Evolutionary conservation across 2,329 filamentous ascomycete species (phyloP), one percentile per base, ranked within the genome.

Genomic region (Pseudogymnoascus sp.): DNA sequence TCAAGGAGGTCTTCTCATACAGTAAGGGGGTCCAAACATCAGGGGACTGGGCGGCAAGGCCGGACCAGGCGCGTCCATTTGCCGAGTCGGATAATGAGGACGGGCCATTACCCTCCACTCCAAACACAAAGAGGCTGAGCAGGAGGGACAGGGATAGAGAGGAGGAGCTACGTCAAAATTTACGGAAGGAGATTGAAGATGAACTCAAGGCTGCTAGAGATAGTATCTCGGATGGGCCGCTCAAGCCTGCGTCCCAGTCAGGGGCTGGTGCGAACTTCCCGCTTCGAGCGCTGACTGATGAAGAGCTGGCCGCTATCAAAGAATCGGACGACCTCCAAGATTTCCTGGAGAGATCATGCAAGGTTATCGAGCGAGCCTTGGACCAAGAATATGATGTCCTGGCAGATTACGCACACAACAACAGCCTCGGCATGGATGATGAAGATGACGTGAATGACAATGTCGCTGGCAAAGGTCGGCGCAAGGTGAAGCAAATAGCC

Each of bases 311-410:
- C 67, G 94, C 93, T 5, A 92, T 97, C 26, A 94, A 91, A 23
- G 89, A 89, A 62, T 97, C 93, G 0, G 87, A 93, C 31, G 94
- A 97, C 60, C 99, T 99, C 72, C 82, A 94, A 65, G 91, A 96
- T 69, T 99, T 99, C 72, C 86, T 99, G 31, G 94, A 99, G 71
- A 85, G 91, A 69, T 97, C 93, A 21, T 96, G 91, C 63, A 99
- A 97, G 76, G 92, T 99, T 59, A 93, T 99, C 69, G 94, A 99
- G 77, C 86, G 94, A 70, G 93, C 94, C 4, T 78, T 99, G 66
- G 94, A 97, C 71, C 89, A 96, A 72, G 91, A 97, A 71, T 99
- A 97, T 74, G 94, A 99, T 73, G 91, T 99, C 65, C 80, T 99
- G 65, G 92, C 91, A 63, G 92, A 99, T 76, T 99, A 99, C 75